A percentile compares a stretch with the other conserved stretches of the same genome.
These are phyloP conservation scores for Wickerhamiella shivajii DNA, from an alignment of 805 yeast species.

Conservation along the genomic window DNA sequence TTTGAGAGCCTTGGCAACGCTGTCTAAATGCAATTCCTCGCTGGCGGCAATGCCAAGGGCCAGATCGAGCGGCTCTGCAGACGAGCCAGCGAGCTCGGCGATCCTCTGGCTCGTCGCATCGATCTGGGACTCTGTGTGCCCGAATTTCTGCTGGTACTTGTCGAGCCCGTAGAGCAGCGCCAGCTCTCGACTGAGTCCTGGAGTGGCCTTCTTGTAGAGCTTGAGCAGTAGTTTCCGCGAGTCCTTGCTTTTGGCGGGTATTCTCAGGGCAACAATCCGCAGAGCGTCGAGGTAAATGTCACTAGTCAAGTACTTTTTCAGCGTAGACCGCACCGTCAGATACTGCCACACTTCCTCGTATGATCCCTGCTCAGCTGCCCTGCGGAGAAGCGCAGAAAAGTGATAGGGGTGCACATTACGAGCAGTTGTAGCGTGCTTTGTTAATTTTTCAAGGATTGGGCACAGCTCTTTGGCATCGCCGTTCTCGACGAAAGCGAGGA, in stretches of 20 bases:
- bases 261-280: constrained; percentile 15
- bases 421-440: constrained; percentile 10
- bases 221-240: constrained; percentile 9
- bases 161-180: constrained; percentile 13
- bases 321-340: constrained; percentile 6
- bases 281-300: constrained; percentile 14
- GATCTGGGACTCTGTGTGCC: constrained; percentile 4
- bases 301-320: constrained; percentile 4
- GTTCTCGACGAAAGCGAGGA: constrained; percentile 12
- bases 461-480: constrained; percentile 15
- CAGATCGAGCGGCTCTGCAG: constrained; percentile 4
- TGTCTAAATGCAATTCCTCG: constrained; percentile 1
- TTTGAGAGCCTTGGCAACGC: too few species aligned
- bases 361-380: constrained; percentile 18
- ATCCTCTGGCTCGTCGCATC: constrained; percentile 2
- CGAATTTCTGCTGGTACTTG: constrained; percentile 11
- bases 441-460: constrained; percentile 13
- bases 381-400: constrained; percentile 15
- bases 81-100: neutral
- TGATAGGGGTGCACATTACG: constrained; percentile 14
- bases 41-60: constrained; percentile 9
- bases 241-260: constrained; percentile 11
- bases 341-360: constrained; percentile 9
- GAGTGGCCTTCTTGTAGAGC: constrained; percentile 9
- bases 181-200: constrained; percentile 11